These are phyloP conservation scores for Euphrasia arctica DNA, from an alignment of 305 asterid genomes.

Conservation along the genomic window DNA sequence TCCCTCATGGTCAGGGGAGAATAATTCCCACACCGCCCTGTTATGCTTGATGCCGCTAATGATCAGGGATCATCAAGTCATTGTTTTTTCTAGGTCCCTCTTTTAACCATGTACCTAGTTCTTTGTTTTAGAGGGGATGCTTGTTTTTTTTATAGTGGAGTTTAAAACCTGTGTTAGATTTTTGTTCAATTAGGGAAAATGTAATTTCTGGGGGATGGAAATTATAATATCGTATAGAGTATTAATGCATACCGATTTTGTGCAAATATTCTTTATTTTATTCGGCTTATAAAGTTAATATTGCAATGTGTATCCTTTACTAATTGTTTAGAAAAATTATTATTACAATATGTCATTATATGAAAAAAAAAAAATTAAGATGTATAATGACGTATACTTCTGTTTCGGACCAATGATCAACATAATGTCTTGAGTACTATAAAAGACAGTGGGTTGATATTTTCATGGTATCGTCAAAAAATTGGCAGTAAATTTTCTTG, in stretches of 20 bases:
- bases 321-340: no score
- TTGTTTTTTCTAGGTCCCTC: constrained; percentile 33
- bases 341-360: no score
- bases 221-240: constrained; percentile 1
- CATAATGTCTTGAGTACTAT: no score
- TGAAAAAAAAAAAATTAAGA: no score
- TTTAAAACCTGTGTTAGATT: constrained; percentile 13
- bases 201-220: constrained; percentile 23
- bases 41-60: constrained; percentile 26
- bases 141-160: constrained; percentile 1
- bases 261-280: no score
- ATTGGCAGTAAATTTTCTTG: no score
- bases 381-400: no score
- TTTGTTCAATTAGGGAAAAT: constrained; percentile 7
- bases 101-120: constrained; percentile 30
- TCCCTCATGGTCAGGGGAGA: constrained; percentile 75
- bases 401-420: no score
- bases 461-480: no score
- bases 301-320: no score
- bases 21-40: constrained; percentile 16
- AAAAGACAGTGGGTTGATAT: no score
- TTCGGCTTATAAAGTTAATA: no score
- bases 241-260: neutral
- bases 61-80: constrained; percentile 25
- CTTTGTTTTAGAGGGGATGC: constrained; percentile 26